A percentile compares a stretch with the other conserved stretches of the same genome.
Evolutionary conservation across 83 land plant species (phyloP).

Genomic region (Diphasiastrum complanatum): DNA sequence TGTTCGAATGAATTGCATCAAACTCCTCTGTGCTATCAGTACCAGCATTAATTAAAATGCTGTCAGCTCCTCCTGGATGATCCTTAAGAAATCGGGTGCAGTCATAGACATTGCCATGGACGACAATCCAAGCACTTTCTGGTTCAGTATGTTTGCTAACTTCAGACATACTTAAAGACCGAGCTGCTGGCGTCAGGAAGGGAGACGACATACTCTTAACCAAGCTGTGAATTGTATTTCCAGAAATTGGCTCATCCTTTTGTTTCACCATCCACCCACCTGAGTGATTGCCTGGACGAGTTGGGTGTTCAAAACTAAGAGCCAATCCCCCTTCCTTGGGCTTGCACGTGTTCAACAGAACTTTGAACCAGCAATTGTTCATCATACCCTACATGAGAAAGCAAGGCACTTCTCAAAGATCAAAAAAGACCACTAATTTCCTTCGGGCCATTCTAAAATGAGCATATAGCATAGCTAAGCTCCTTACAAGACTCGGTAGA

Average conservation of each 20-base stretch:
- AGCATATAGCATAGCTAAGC: no score
- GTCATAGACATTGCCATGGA: conserved; percentile 80
- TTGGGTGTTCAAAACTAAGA: conserved; percentile 84
- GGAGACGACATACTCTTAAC: conserved; percentile 14
- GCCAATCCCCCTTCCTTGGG: conserved; percentile 68
- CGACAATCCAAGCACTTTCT: conserved; percentile 80
- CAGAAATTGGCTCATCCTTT: neutral
- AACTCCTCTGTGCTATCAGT: conserved; percentile 86
- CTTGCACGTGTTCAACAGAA: conserved; percentile 52
- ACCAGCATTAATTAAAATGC: conserved; percentile 23
- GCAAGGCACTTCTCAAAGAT: neutral
- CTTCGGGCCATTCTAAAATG: neutral
- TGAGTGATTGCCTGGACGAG: conserved; percentile 66
- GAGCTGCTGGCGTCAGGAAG: neutral
- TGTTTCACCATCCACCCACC: conserved; percentile 94
- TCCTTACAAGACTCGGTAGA: no score
- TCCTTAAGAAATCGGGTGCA: conserved; percentile 83
- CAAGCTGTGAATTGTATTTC: neutral
- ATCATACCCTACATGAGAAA: conserved; percentile 76
- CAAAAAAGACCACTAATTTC: neutral
- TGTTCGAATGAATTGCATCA: conserved; percentile 88
- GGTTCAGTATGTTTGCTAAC: conserved; percentile 58
- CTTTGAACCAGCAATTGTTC: conserved; percentile 98
- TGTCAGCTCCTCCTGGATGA: conserved; percentile 25
- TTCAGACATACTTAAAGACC: conserved; percentile 28